A percentile compares a stretch with the other conserved stretches of the same genome.
Evolutionary conservation across 148 eudicot genomes (phyloP).

Genomic region (Rhododendron henanense): DNA sequence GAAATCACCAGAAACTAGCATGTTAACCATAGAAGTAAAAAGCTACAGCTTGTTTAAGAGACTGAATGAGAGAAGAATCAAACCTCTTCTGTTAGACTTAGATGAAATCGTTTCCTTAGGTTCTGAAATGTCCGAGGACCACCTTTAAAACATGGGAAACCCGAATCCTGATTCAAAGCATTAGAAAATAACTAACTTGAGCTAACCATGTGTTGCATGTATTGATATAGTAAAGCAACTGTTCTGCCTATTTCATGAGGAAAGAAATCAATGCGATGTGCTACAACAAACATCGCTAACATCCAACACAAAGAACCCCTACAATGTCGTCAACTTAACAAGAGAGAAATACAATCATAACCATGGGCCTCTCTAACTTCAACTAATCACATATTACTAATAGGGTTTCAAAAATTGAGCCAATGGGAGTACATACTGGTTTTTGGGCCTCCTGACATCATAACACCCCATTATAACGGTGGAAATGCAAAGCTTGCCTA

Average conservation of each 20-base stretch:
- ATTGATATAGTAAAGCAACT: not conserved
- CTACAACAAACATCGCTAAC: not conserved
- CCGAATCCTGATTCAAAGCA: constrained; percentile 72
- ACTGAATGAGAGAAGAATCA: constrained; percentile 9
- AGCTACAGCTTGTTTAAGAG: not conserved
- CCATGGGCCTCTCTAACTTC: not conserved
- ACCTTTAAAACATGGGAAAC: constrained; percentile 98
- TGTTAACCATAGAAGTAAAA: constrained; percentile 4
- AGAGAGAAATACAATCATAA: not conserved
- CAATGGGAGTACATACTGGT: not conserved
- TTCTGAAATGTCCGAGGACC: constrained; percentile 97
- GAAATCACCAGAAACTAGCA: constrained; percentile 14
- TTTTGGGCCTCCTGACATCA: not conserved
- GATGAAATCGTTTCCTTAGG: constrained; percentile 87
- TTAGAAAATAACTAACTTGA: not conserved
- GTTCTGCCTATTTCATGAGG: not conserved
- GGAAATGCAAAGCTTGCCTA: not conserved
- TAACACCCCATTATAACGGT: not conserved
- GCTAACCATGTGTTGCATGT: not conserved
- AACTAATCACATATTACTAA: not conserved
- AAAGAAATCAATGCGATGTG: not conserved
- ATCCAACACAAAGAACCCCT: not conserved
- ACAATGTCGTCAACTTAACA: not conserved
- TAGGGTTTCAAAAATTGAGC: not conserved
- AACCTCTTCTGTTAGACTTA: constrained; percentile 97